Evolutionary conservation across 768 basidiomycete genomes (phyloP).

Genomic region (Kwoniella sp.): DNA sequence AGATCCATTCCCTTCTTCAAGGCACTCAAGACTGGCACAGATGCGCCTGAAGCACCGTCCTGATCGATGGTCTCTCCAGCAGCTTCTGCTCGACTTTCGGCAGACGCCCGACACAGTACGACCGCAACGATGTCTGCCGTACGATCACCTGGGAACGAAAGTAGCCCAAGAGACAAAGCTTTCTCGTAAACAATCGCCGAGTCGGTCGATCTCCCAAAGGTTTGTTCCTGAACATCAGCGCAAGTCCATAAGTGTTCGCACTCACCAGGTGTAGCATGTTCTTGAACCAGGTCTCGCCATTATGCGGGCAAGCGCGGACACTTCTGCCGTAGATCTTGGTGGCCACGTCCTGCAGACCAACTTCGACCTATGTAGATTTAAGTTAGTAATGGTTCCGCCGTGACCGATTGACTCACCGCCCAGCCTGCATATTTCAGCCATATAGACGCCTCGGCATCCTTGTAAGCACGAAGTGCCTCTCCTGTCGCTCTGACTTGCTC

Average conservation of each 20-base stretch:
- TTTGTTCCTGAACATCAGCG: slow-evolving; percentile 30
- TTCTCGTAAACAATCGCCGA: slow-evolving; percentile 24
- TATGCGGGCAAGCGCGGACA: slow-evolving; percentile 47
- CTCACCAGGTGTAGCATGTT: slow-evolving; percentile 36
- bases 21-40: slow-evolving; percentile 34
- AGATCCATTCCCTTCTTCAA: slow-evolving; percentile 34
- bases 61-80: slow-evolving; percentile 15
- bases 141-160: slow-evolving; percentile 22
- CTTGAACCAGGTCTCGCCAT: slow-evolving; percentile 37
- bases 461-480: slow-evolving; percentile 30
- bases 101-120: slow-evolving; percentile 33
- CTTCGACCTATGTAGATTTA: slow-evolving; percentile 11
- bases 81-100: slow-evolving; percentile 21
- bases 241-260: not conserved
- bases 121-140: slow-evolving; percentile 26
- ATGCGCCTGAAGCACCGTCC: slow-evolving; percentile 15
- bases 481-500: slow-evolving; percentile 9
- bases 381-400: not conserved
- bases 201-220: slow-evolving; percentile 12
- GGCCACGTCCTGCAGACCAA: slow-evolving; percentile 9
- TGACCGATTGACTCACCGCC: slow-evolving; percentile 30
- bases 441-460: slow-evolving; percentile 41
- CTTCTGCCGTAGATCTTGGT: slow-evolving; percentile 23
- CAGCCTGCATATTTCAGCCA: slow-evolving; percentile 46
- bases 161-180: slow-evolving; percentile 33